Conservation (phyloP, 1,139 yeast genomes). For the Candida sp. region DNA sequence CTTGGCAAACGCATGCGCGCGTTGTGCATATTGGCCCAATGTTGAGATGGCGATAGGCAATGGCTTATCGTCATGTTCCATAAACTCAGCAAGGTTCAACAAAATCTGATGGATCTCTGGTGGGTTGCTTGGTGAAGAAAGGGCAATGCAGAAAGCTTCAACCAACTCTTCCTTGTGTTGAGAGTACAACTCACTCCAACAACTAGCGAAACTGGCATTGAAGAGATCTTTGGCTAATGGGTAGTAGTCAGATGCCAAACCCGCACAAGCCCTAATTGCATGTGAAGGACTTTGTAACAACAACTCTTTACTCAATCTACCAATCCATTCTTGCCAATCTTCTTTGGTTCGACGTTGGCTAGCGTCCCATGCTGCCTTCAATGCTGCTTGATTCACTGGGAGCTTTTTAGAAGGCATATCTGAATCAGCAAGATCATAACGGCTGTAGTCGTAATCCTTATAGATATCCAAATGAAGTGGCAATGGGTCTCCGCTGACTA, state of each 20-base stretch:
- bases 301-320: conserved; percentile 83
- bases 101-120: conserved; percentile 95
- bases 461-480: conserved; percentile 80
- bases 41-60: conserved; percentile 90
- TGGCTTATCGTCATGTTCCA: conserved; percentile 98
- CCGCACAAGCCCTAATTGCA: conserved; percentile 93
- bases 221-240: conserved; percentile 92
- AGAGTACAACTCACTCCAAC: conserved; percentile 95
- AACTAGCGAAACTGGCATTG: conserved; percentile 94
- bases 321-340: conserved; percentile 99
- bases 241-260: conserved; percentile 84
- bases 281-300: conserved; percentile 95
- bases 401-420: conserved; percentile 76
- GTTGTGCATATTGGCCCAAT: conserved; percentile 90
- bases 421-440: conserved; percentile 64
- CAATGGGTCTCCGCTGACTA: conserved; percentile 86
- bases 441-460: conserved; percentile 62
- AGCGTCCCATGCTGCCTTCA: conserved; percentile 92
- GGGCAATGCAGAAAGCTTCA: conserved; percentile 82
- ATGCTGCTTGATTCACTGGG: conserved; percentile 77
- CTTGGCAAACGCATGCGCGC: conserved; percentile 97
- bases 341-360: conserved; percentile 88
- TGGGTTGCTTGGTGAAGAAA: conserved; percentile 90
- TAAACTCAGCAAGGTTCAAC: conserved; percentile 89
- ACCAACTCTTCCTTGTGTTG: conserved; percentile 92